Conservation (phyloP, 441 rosid species). For the Macaranga tanarius region DNA sequence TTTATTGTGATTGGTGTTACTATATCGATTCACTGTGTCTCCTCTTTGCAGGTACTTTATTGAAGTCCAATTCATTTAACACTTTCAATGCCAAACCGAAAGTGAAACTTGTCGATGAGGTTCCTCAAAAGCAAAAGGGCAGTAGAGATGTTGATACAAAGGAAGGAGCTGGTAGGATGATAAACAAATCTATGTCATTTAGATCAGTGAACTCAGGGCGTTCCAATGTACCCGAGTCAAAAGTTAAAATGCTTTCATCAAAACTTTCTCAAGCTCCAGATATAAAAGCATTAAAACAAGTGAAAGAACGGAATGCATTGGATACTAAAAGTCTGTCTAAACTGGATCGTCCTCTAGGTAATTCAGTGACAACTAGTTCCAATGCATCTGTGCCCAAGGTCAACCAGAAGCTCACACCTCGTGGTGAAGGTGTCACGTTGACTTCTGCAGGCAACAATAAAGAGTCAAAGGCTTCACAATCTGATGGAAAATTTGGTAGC, state of each 20-base stretch:
- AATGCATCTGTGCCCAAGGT: slow-evolving; percentile 39
- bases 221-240: slow-evolving; percentile 51
- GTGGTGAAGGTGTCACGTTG: slow-evolving; percentile 40
- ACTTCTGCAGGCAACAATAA: slow-evolving; percentile 47
- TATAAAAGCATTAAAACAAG: slow-evolving; percentile 53
- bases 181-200: slow-evolving; percentile 76
- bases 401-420: slow-evolving; percentile 58
- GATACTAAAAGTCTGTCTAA: slow-evolving; percentile 49
- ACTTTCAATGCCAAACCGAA: slow-evolving; percentile 53
- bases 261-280: slow-evolving; percentile 56
- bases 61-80: slow-evolving; percentile 81
- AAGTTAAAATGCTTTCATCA: slow-evolving; percentile 53
- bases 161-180: slow-evolving; percentile 52
- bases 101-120: slow-evolving; percentile 68
- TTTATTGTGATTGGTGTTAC: slow-evolving; percentile 2
- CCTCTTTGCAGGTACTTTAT: slow-evolving; percentile 54
- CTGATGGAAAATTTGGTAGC: slow-evolving; percentile 60
- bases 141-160: slow-evolving; percentile 50
- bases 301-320: slow-evolving; percentile 47
- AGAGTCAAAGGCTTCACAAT: slow-evolving; percentile 52
- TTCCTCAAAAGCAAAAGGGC: slow-evolving; percentile 55
- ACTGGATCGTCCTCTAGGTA: slow-evolving; percentile 35
- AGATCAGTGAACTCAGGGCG: slow-evolving; percentile 49
- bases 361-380: slow-evolving; percentile 35
- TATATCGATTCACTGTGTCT: slow-evolving; percentile 9